These are phyloP conservation scores for Candida easanensis DNA, from an alignment of 805 yeast genomes.

Conservation along the genomic window DNA sequence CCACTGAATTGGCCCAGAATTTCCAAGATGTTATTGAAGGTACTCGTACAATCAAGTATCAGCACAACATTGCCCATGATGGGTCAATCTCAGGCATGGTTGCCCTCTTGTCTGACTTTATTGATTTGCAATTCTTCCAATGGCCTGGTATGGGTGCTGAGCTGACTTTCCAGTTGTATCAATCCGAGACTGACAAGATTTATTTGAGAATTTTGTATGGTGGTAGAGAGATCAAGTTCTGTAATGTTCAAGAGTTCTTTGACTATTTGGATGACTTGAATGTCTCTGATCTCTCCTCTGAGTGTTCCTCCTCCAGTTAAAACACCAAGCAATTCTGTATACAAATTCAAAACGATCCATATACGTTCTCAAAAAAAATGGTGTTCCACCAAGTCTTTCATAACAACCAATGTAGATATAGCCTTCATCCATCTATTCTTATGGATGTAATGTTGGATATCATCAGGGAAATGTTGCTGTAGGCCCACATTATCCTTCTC, in stretches of 20 bases:
- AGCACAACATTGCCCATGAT: conserved; percentile 43
- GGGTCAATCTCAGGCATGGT: conserved; percentile 35
- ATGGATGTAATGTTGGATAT: conserved; percentile 2
- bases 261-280: conserved; percentile 19
- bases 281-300: conserved; percentile 11
- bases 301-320: conserved; percentile 6
- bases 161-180: conserved; percentile 38
- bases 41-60: conserved; percentile 29
- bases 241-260: conserved; percentile 18
- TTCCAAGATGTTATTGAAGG: conserved; percentile 31
- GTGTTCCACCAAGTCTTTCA: conserved; percentile 3
- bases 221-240: conserved; percentile 28
- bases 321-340: too few relatives aligned
- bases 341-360: too few relatives aligned
- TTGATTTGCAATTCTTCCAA: conserved; percentile 29
- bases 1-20: conserved; percentile 34
- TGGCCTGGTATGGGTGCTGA: conserved; percentile 53
- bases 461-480: conserved; percentile 5
- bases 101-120: conserved; percentile 33
- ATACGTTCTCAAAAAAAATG: too few relatives aligned
- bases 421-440: conserved; percentile 1
- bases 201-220: conserved; percentile 36
- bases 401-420: background rate
- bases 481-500: too few relatives aligned
- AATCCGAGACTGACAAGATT: conserved; percentile 22